A percentile compares a stretch with the other conserved stretches of the same genome.
phyloP scores from a whole-genome alignment of 2,329 filamentous ascomycete genomes.

The Fonsecaea monophora region DNA sequence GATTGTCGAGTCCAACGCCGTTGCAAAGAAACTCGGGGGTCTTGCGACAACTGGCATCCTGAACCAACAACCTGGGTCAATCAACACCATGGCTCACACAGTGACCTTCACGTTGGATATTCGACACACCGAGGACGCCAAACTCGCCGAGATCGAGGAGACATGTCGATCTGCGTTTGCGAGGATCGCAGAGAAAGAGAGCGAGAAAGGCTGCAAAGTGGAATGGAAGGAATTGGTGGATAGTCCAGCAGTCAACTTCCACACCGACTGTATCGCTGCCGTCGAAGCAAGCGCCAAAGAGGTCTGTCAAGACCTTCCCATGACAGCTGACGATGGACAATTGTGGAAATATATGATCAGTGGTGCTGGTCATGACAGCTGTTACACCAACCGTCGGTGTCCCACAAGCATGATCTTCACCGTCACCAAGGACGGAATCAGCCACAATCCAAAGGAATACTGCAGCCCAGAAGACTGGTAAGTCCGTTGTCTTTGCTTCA shows the following conservation, averaged over 20 bases:
- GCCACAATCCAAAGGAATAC: slow-evolving; percentile 70
- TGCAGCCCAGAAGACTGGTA: slow-evolving; percentile 64
- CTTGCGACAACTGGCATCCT: slow-evolving; percentile 75
- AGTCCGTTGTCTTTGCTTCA: slow-evolving; percentile 10
- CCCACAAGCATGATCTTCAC: slow-evolving; percentile 74
- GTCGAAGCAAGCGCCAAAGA: slow-evolving; percentile 67
- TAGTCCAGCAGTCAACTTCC: slow-evolving; percentile 65
- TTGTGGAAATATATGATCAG: slow-evolving; percentile 61
- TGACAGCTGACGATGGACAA: slow-evolving; percentile 49
- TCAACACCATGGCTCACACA: slow-evolving; percentile 62
- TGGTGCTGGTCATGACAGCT: slow-evolving; percentile 70
- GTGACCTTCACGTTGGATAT: slow-evolving; percentile 39
- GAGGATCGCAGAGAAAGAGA: slow-evolving; percentile 39
- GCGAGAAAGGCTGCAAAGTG: slow-evolving; percentile 39
- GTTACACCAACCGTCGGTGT: slow-evolving; percentile 65
- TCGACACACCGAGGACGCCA: slow-evolving; percentile 35
- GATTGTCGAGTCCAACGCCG: slow-evolving; percentile 70
- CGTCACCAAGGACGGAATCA: slow-evolving; percentile 68
- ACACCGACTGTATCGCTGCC: slow-evolving; percentile 70
- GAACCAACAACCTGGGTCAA: slow-evolving; percentile 69
- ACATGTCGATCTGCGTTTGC: slow-evolving; percentile 35
- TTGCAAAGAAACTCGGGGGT: slow-evolving; percentile 67
- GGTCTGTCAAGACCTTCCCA: slow-evolving; percentile 54
- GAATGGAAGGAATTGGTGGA: slow-evolving; percentile 41
- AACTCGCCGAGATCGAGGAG: slow-evolving; percentile 38